These are phyloP conservation scores for Diutina pseudorugosa DNA, from an alignment of 1,139 yeast genomes.

Conservation along the genomic window DNA sequence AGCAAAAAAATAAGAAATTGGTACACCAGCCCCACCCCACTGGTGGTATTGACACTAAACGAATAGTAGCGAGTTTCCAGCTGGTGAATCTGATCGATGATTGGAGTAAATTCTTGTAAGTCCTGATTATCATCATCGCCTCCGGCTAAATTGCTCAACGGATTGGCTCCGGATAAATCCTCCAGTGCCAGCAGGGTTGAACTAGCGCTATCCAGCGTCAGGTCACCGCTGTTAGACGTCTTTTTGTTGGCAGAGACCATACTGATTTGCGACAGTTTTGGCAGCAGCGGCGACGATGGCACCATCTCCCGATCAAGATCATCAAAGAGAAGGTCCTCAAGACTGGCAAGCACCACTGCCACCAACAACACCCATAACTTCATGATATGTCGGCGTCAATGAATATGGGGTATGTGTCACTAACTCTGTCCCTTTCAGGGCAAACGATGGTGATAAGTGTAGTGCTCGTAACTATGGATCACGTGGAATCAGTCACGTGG, in stretches of 20 bases:
- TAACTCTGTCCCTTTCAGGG: no score
- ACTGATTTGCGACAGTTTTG: neutral
- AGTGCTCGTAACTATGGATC: neutral
- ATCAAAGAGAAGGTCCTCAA: neutral
- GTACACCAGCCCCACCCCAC: conserved; percentile 36
- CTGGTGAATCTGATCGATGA: conserved; percentile 24
- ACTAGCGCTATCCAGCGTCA: neutral
- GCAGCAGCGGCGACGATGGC: neutral
- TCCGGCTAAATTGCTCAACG: neutral
- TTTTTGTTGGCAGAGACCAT: neutral
- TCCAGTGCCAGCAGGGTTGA: neutral
- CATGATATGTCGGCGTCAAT: no score
- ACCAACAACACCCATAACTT: neutral
- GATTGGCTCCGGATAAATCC: neutral
- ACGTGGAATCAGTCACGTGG: no score
- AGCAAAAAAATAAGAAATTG: conserved; percentile 46
- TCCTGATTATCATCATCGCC: conserved; percentile 11
- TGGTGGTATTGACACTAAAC: conserved; percentile 32
- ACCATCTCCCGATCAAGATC: neutral
- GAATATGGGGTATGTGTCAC: neutral
- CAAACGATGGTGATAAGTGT: neutral
- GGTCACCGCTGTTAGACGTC: neutral
- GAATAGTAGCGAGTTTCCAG: conserved; percentile 31
- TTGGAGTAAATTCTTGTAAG: conserved; percentile 33
- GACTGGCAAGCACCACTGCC: neutral